phyloP scores from a whole-genome alignment of 1,139 yeast genomes.

The Casaregolazyma lundiana region DNA sequence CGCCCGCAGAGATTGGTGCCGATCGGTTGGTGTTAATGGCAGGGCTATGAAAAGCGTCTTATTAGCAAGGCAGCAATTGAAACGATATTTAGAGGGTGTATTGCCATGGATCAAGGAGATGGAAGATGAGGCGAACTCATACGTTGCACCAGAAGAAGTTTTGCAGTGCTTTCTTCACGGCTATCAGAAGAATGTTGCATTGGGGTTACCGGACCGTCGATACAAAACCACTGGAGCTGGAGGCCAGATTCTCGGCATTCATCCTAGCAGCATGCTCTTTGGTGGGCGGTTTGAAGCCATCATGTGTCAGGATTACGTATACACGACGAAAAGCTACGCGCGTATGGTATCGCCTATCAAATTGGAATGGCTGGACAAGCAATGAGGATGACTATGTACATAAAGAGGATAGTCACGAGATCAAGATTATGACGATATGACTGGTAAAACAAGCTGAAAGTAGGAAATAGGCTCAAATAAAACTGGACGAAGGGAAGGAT shows the following conservation, averaged over 20 bases:
- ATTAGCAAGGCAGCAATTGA: constrained; percentile 70
- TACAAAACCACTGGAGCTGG: constrained; percentile 81
- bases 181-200: constrained; percentile 78
- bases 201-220: constrained; percentile 92
- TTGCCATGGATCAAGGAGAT: constrained; percentile 21
- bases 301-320: constrained; percentile 92
- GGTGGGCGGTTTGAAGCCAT: constrained; percentile 81
- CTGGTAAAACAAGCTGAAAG: too few relatives aligned
- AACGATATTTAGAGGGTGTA: constrained; percentile 53
- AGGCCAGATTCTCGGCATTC: constrained; percentile 63
- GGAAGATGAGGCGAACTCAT: constrained; percentile 15
- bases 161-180: constrained; percentile 75
- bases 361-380: constrained; percentile 64
- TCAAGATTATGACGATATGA: too few relatives aligned
- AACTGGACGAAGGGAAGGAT: too few relatives aligned
- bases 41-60: constrained; percentile 78
- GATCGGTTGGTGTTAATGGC: constrained; percentile 64
- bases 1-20: constrained; percentile 77
- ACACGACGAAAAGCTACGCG: constrained; percentile 89
- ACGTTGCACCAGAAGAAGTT: constrained; percentile 50
- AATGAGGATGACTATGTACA: too few relatives aligned
- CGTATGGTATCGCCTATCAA: constrained; percentile 82
- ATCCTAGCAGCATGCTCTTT: constrained; percentile 86
- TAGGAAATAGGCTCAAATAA: too few relatives aligned
- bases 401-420: too few relatives aligned